Base-by-base conservation (phyloP, 2,329 filamentous ascomycete species). In the Claviceps paspali region DNA sequence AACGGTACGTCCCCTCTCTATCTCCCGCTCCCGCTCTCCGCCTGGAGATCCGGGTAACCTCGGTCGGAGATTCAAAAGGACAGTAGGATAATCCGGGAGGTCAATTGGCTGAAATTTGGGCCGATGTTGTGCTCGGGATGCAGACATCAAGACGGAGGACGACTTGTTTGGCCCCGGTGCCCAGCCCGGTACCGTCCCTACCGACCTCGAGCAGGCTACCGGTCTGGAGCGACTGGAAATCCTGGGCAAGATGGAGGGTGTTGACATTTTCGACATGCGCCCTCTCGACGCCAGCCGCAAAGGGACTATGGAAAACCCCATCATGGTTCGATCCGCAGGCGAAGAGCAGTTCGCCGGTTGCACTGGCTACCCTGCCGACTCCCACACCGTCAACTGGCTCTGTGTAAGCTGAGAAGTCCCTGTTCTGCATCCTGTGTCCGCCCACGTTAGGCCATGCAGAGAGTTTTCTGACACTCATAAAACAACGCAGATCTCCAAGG, bases 181-280 rank as follows among this genome's bases (percentile, higher is more conserved):
- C 52, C 62, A 73, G 52, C 66, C 77, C 47, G 88, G 91, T 57
- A 82, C 81, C 59, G 70, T 98, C 49, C 85, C 91, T 49, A 92
- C 84, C 65, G 91, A 98, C 64, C 64, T 93, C 59, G 86, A 96
- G 63, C 91, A 98, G 64, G 68, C 91, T 42, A 96, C 91, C 52
- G 91, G 91, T 82, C 73, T 96, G 43, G 91, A 98, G 73, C 87
- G 91, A 76, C 76, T 98, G 52, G 91, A 98, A 67, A 91, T 98
- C 56, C 73, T 98, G 60, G 91, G 91, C 66, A 98, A 98, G 78
- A 94, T 96, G 82, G 85, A 96, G 72, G 87, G 91, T 49, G 70
- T 95, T 53, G 91, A 98, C 59, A 71, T 96, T 60, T 98, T 98
- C 69, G 87, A 98, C 68, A 94, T 96, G 91, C 80, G 77, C 64